Percentiles rank a stretch among this genome's conserved stretches.
Conservation (phyloP, 2,329 filamentous ascomycete genomes). For the Hypoxylon sp. region DNA sequence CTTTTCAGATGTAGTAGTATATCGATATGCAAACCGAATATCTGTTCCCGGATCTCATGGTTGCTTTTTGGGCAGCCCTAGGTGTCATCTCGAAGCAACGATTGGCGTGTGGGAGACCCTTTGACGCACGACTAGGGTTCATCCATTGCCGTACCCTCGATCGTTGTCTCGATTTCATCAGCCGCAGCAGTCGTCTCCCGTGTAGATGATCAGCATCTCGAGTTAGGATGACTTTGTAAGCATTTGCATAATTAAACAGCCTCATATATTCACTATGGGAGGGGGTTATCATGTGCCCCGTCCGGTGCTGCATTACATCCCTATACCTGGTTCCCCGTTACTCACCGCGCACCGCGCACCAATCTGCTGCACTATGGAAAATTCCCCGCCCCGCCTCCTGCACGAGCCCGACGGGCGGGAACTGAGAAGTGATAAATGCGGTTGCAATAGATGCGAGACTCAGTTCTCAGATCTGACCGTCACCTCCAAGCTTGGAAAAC, state of each 20-base stretch:
- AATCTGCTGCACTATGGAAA: conserved; percentile 23
- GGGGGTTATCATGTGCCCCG: conserved; percentile 18
- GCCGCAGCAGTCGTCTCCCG: conserved; percentile 28
- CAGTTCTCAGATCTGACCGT: conserved; percentile 34
- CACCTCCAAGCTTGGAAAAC: conserved; percentile 30
- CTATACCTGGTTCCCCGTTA: conserved; percentile 14
- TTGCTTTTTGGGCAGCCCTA: conserved; percentile 28
- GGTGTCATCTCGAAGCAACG: conserved; percentile 11
- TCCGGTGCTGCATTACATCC: conserved; percentile 18
- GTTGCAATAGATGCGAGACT: conserved; percentile 37
- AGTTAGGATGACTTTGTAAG: conserved; percentile 9
- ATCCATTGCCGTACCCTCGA: conserved; percentile 30
- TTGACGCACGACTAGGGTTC: conserved; percentile 37
- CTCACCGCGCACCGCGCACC: conserved; percentile 12
- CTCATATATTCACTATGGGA: conserved; percentile 6
- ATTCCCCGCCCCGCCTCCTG: conserved; percentile 36
- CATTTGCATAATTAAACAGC: conserved; percentile 16
- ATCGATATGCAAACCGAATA: conserved; percentile 4
- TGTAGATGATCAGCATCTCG: conserved; percentile 9
- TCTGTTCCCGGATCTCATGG: conserved; percentile 10
- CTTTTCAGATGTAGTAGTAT: background rate
- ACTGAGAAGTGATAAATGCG: conserved; percentile 34
- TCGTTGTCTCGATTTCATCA: conserved; percentile 38
- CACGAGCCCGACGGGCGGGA: conserved; percentile 36
- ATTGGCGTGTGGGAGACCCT: conserved; percentile 43